phyloP scores from a whole-genome alignment of 805 yeast genomes.

The Schwanniomyces polymorphus region DNA sequence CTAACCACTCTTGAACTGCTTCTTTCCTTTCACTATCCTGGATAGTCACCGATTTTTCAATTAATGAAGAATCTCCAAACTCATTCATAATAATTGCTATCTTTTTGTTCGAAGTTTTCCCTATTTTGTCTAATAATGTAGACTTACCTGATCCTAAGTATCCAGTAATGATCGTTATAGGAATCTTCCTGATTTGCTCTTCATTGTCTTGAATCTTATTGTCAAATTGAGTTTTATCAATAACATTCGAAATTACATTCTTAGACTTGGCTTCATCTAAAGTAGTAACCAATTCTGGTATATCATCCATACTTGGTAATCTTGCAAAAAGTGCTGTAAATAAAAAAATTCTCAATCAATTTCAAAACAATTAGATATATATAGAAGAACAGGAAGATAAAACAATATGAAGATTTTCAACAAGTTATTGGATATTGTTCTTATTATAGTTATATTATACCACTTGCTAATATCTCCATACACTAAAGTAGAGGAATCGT shows the following conservation, averaged over 20 bases:
- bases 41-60: constrained; percentile 83
- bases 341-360: background rate
- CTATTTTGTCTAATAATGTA: constrained; percentile 75
- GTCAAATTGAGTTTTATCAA: background rate
- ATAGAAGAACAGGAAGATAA: background rate
- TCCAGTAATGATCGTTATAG: constrained; percentile 92
- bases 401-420: constrained; percentile 15
- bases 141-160: constrained; percentile 94
- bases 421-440: constrained; percentile 20
- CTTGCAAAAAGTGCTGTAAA: background rate
- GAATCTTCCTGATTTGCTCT: constrained; percentile 51
- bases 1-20: constrained; percentile 89
- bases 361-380: background rate
- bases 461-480: constrained; percentile 67
- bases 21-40: constrained; percentile 44
- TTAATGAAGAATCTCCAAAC: constrained; percentile 86
- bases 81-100: constrained; percentile 92
- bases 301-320: constrained; percentile 19
- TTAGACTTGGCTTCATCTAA: constrained; percentile 1
- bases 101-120: constrained; percentile 65
- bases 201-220: background rate
- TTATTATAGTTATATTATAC: constrained; percentile 47
- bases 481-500: constrained; percentile 94
- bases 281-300: constrained; percentile 34
- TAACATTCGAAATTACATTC: background rate